Conservation (phyloP, 257 asterid genomes). For the Apocynum venetum region DNA sequence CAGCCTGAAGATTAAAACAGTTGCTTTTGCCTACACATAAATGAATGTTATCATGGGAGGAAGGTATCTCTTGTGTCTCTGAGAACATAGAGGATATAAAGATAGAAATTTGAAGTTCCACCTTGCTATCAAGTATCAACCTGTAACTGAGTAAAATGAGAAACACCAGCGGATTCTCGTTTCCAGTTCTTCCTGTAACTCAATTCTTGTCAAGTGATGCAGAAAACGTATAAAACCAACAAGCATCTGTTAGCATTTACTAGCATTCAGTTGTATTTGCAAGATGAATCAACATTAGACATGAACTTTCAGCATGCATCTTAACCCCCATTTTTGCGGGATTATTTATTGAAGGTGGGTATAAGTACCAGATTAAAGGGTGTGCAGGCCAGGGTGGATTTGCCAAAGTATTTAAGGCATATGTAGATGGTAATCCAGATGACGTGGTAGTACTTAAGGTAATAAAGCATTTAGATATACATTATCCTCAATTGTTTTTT, state of each 20-base stretch:
- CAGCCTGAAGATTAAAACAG: not conserved
- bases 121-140: not conserved
- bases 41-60: not conserved
- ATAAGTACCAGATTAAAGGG: conserved; percentile 91
- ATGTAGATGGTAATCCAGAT: conserved; percentile 61
- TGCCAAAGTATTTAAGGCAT: conserved; percentile 94
- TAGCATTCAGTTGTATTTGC: not conserved
- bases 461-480: not conserved
- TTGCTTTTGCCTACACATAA: not conserved
- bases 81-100: not conserved
- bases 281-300: not conserved
- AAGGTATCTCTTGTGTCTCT: not conserved
- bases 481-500: not conserved
- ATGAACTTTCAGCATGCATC: not conserved
- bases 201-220: not conserved
- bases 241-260: not conserved
- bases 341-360: conserved; percentile 54
- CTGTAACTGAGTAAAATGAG: not conserved
- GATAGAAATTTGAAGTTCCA: not conserved
- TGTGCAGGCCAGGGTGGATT: conserved; percentile 99
- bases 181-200: conserved; percentile 1
- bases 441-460: conserved; percentile 92
- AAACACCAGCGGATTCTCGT: not conserved
- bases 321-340: conserved; percentile 4
- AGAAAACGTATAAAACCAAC: not conserved